Conservation (phyloP, 306 rosid genomes). For the Inga laurina region DNA sequence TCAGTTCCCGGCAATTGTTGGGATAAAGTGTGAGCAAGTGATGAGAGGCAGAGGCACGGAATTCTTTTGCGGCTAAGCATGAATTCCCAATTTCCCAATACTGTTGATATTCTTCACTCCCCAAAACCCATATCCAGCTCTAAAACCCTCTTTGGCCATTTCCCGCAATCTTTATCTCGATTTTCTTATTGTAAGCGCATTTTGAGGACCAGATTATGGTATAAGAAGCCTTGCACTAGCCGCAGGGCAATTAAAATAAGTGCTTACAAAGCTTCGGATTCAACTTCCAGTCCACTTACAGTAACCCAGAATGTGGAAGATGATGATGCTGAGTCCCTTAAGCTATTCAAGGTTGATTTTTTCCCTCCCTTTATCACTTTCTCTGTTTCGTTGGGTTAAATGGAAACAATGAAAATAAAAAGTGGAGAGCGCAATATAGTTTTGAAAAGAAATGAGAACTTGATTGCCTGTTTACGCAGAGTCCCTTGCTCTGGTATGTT, state of each 20-base stretch:
- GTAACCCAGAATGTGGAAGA: conserved; percentile 39
- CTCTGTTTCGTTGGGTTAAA: not conserved
- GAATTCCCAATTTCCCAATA: conserved; percentile 49
- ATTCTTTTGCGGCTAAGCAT: conserved; percentile 41
- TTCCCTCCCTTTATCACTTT: not conserved
- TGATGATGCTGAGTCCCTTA: conserved; percentile 65
- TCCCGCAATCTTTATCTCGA: conserved; percentile 31
- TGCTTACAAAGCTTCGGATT: conserved; percentile 37
- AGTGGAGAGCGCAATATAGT: not conserved
- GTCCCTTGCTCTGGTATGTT: not conserved
- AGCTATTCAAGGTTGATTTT: conserved; percentile 70
- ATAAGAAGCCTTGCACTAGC: conserved; percentile 13
- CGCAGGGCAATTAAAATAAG: conserved; percentile 39
- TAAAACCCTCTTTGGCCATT: conserved; percentile 42
- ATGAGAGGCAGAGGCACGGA: conserved; percentile 9
- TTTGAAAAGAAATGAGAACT: conserved; percentile 15
- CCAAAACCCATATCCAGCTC: conserved; percentile 44
- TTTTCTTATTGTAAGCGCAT: conserved; percentile 32
- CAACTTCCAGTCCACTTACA: conserved; percentile 45
- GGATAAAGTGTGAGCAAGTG: conserved; percentile 19
- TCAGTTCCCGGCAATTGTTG: not conserved
- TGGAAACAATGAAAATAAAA: not conserved
- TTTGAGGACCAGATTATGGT: conserved; percentile 31
- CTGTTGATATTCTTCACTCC: conserved; percentile 43
- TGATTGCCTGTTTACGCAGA: not conserved